Conservation (phyloP, 495 filamentous ascomycete genomes). For the Terfezia boudieri region DNA sequence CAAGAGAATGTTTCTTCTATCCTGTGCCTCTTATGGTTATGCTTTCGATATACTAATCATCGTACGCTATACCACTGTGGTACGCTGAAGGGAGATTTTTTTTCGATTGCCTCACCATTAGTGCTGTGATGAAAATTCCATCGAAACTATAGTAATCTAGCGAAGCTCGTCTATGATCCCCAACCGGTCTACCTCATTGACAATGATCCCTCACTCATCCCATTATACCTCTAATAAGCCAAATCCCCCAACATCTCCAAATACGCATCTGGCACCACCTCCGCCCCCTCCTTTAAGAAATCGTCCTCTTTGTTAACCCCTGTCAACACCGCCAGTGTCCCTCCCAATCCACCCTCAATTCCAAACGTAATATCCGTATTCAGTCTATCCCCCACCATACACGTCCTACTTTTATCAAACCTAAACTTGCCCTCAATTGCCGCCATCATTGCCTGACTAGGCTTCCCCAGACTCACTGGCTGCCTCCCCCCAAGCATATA, state of each 20-base stretch:
- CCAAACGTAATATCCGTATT: conserved; percentile 96
- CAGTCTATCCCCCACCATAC: conserved; percentile 89
- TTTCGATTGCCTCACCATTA: too few species aligned
- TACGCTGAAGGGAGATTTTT: too few species aligned
- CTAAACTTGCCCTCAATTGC: conserved; percentile 87
- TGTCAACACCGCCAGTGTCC: conserved; percentile 77
- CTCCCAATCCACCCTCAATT: conserved; percentile 70
- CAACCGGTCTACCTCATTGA: too few species aligned
- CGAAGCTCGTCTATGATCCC: too few species aligned
- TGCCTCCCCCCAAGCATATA: conserved; percentile 46
- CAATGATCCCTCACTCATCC: too few species aligned
- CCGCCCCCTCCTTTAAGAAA: conserved; percentile 38
- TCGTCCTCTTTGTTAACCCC: conserved; percentile 69
- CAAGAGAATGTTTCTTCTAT: too few species aligned
- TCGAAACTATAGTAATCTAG: too few species aligned
- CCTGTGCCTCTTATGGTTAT: too few species aligned
- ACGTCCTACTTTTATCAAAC: conserved; percentile 62
- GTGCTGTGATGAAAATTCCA: too few species aligned
- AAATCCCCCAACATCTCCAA: conserved; percentile 67
- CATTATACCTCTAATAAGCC: neutral
- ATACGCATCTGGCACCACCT: conserved; percentile 51
- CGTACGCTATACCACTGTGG: too few species aligned
- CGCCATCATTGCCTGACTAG: conserved; percentile 98
- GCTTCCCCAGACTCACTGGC: conserved; percentile 70
- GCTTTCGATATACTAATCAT: too few species aligned